Evolutionary conservation across 225 moss, liverwort and hornwort species (phyloP), one percentile per base, ranked within the genome.

Genomic region (Pseudoscleropodium purum): DNA sequence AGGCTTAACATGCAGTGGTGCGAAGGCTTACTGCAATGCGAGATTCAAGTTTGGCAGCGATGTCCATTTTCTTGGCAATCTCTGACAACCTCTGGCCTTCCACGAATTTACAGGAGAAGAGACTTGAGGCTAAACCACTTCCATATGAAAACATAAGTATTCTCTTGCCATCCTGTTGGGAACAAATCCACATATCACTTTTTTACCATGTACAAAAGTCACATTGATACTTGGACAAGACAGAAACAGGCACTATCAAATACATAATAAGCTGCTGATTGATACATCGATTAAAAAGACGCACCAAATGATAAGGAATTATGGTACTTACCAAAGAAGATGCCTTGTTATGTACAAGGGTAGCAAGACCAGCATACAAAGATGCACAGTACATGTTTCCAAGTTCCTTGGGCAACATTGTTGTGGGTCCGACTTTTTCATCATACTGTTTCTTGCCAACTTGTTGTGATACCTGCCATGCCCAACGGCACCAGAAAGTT

Each of bases 311-410:
- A 59, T 79, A 61, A 37, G 45, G 78, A 79, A 67, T 56, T 64
- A 63, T 39, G n/a, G 56, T 86, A 77, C 75, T 82, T 94, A 97
- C 96, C 94, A 99, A 91, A 81, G 92, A 89, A 23, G 95, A 95
- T 81, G 93, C 63, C 91, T 99, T 93, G 86, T 90, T 97, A 85
- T 97, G 94, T 69, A 99, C 89, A 56, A 97, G 95, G 20, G 96
- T 95, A 84, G 95, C 97, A 78, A 99, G 93, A 64, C 97, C 97
- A 75, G 97, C 97, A 90, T 99, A 97, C 43, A 97, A 92, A n/a
- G 99, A 96, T 73, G 97, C 97, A 91, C 99, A 99, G 84, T 97
- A 97, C 99, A 97, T 97, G 90, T 99, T 99, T 84, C 95, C 99
- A 52, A 99, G 92, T 88, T 94, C 94, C 91, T 99, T 99, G 52